Conservation (phyloP, 345 rosid genomes). For the Boechera stricta region DNA sequence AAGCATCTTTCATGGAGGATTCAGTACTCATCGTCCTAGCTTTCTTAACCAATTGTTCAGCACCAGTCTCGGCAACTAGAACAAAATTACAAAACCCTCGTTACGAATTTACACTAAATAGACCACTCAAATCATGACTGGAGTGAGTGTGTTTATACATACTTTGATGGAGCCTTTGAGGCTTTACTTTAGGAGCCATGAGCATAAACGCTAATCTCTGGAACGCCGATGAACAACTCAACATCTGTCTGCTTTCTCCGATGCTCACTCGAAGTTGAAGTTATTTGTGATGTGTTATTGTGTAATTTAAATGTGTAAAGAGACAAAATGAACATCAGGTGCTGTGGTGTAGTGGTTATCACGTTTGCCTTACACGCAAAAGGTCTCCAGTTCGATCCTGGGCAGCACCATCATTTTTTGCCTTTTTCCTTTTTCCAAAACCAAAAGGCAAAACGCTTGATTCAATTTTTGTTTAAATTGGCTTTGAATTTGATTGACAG, state of each 20-base stretch:
- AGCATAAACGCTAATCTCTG: conserved; percentile 38
- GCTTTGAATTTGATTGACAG: no score
- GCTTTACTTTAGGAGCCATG: conserved; percentile 61
- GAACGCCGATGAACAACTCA: conserved; percentile 42
- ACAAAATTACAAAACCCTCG: conserved; percentile 18
- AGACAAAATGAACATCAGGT: background rate
- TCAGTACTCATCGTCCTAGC: conserved; percentile 56
- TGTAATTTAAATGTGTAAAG: no score
- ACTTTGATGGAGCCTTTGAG: conserved; percentile 58
- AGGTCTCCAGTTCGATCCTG: conserved; percentile 50
- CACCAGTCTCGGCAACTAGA: conserved; percentile 50
- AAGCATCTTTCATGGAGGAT: conserved; percentile 63
- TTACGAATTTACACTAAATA: background rate
- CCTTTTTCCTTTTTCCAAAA: no score
- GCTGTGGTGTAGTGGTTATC: conserved; percentile 55
- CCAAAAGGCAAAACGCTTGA: no score
- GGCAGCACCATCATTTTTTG: conserved; percentile 37
- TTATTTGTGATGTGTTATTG: background rate
- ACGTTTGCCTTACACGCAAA: conserved; percentile 49
- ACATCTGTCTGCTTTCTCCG: conserved; percentile 45
- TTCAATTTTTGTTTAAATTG: no score
- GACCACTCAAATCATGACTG: background rate
- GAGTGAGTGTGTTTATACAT: background rate
- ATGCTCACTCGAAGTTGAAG: conserved; percentile 7
- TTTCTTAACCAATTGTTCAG: conserved; percentile 51